Evolutionary conservation across 768 basidiomycete species (phyloP).

Genomic region (Suillus plorans): DNA sequence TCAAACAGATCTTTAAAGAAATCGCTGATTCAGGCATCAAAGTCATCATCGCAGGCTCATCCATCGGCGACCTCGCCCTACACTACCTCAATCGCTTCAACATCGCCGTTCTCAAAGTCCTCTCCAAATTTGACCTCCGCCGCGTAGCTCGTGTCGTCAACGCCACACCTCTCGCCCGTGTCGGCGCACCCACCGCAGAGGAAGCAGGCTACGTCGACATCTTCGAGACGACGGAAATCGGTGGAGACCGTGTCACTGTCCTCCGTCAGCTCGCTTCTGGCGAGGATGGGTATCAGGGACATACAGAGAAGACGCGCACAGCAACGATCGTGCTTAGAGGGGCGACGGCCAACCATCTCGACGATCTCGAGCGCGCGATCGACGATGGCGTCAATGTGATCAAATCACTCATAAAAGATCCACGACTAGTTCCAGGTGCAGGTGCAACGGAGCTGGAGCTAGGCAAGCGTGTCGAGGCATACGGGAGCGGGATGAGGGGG

Average conservation of each 20-base stretch:
- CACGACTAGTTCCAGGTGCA: conserved; percentile 88
- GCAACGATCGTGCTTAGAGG: conserved; percentile 95
- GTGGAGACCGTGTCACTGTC: conserved; percentile 97
- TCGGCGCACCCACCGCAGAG: conserved; percentile 95
- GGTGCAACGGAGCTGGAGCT: conserved; percentile 94
- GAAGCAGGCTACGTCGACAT: conserved; percentile 94
- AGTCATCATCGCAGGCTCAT: conserved; percentile 90
- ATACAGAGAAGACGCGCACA: conserved; percentile 76
- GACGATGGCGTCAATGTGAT: conserved; percentile 98
- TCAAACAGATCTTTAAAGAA: conserved; percentile 87
- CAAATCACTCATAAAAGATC: conserved; percentile 88
- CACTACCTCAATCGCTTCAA: conserved; percentile 94
- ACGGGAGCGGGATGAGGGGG: conserved; percentile 86
- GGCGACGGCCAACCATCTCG: conserved; percentile 90
- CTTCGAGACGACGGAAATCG: conserved; percentile 94
- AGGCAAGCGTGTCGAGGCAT: conserved; percentile 78
- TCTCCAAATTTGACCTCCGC: conserved; percentile 97
- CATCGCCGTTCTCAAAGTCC: conserved; percentile 95
- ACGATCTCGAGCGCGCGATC: conserved; percentile 94
- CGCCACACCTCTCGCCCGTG: conserved; percentile 92
- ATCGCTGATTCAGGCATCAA: conserved; percentile 95
- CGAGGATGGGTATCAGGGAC: conserved; percentile 58
- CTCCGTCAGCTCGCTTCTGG: conserved; percentile 77
- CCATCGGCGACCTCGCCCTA: conserved; percentile 91
- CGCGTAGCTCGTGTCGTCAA: conserved; percentile 93